Evolutionary conservation across 139 green algal species (phyloP), one percentile per base, ranked within the genome.

Genomic region (Chlamydomonas incerta): DNA sequence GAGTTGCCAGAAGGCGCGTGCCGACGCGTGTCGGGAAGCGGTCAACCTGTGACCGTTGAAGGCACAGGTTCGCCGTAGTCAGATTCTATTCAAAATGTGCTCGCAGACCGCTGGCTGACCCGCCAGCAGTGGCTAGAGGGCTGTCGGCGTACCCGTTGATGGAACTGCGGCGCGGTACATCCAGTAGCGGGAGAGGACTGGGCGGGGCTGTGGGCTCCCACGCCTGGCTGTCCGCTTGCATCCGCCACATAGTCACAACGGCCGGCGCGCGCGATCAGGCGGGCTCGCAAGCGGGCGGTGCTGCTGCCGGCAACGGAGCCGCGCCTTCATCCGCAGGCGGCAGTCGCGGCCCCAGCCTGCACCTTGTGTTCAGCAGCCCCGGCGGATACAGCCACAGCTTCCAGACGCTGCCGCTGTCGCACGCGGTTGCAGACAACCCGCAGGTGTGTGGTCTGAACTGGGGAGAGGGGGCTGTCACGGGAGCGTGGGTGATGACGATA

Each of bases 391-490:
- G 23, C n/a, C 50, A 29, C 35, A 3, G 14, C 46, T 85, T 85
- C 66, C 20, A 85, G 21, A 33, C 31, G 2, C 0, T 75, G 11
- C 65, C 79, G 1, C 14, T 85, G 17, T 68, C 31, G 1, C 31
- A 47, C 6, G 28, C 65, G 23, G 65, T 85, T 31, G 79, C 79
- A 23, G 66, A 85, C 31, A 75, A 85, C 50, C 79, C 79, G 46
- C 29, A 74, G 62, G 77, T 84, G 58, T 0, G 74, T 13, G n/a
- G n/a, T n/a, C n/a, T n/a, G n/a, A n/a, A n/a, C n/a, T n/a, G n/a
- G n/a, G n/a, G n/a, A n/a, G n/a, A n/a, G n/a, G n/a, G n/a, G n/a
- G n/a, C n/a, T n/a, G n/a, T n/a, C n/a, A n/a, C n/a, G n/a, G n/a
- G n/a, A n/a, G n/a, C n/a, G n/a, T n/a, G n/a, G n/a, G n/a, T n/a